Evolutionary conservation across 2,329 filamentous ascomycete species (phyloP), one percentile per base, ranked within the genome.

Genomic region (Cadophora sp.): DNA sequence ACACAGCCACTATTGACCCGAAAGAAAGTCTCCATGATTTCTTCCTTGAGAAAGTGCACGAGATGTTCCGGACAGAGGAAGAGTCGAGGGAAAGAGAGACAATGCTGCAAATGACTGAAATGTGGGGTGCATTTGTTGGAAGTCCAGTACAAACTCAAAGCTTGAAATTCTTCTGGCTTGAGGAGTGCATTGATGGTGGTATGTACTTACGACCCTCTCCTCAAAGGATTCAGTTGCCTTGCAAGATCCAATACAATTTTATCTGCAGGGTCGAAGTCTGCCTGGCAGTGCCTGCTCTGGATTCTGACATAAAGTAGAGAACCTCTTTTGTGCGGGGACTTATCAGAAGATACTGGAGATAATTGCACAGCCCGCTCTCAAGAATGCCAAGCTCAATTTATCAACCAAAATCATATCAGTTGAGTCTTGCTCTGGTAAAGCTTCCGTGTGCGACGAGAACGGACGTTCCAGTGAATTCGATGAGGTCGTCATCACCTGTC

Each of bases 101-200:
- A 56, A 80, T 80, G 67, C 77, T 81, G 62, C 73, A 79, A 46
- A 81, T 79, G 16, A 77, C 84, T 3, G 74, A 76, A 48, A 68
- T 75, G 26, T 87, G 86, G 84, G 85, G 86, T 12, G 81, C 82
- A 0, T 87, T 86, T 73, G 82, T 87, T 27, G 86, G 86, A 3
- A 83, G 80, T 64, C 78, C 80, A 2, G 79, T 86, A 3, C 77
- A 79, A 46, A 80, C 71, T 27, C 86, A 88, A 75, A 87, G 84
- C 73, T 76, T 88, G 64, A 85, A 83, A 74, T 87, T 83, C 75
- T 85, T 87, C 72, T 87, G 85, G 83, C 75, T 88, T 2, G 85
- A 88, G 73, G 85, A 87, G 73, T 85, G 84, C 62, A 83, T 88
- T 59, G 85, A 87, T 73, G 85, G 86, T 29, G 78, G 78, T 79